Conservation (phyloP, 169 alveolate species). For the Babesia sp. region DNA sequence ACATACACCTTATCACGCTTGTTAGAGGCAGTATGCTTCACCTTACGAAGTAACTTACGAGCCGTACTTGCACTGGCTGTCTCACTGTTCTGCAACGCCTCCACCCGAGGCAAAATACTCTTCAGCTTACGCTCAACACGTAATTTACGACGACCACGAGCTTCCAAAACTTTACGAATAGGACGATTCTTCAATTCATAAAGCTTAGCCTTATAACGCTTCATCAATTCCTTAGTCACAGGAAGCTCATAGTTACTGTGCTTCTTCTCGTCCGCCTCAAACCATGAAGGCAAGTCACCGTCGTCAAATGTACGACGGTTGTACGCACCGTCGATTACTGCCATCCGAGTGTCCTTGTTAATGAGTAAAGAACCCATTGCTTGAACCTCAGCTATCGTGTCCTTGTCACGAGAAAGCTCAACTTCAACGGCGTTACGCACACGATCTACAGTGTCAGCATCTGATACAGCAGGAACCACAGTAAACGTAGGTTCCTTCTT, state of each 20-base stretch:
- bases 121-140: slow-evolving; percentile 88
- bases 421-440: slow-evolving; percentile 24
- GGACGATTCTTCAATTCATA: slow-evolving; percentile 93
- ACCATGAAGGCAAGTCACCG: slow-evolving; percentile 95
- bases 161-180: slow-evolving; percentile 95
- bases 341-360: slow-evolving; percentile 89
- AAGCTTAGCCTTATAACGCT: slow-evolving; percentile 89
- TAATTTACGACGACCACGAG: slow-evolving; percentile 92
- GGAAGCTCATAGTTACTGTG: slow-evolving; percentile 92
- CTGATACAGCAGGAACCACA: slow-evolving; percentile 55
- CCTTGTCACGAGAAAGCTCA: slow-evolving; percentile 35
- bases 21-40: slow-evolving; percentile 35
- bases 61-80: slow-evolving; percentile 25
- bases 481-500: slow-evolving; percentile 43
- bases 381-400: slow-evolving; percentile 48
- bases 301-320: slow-evolving; percentile 90
- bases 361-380: slow-evolving; percentile 70
- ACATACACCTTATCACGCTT: slow-evolving; percentile 77
- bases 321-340: slow-evolving; percentile 91
- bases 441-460: slow-evolving; percentile 46
- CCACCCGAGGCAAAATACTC: slow-evolving; percentile 84
- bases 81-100: slow-evolving; percentile 56
- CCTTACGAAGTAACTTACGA: slow-evolving; percentile 51
- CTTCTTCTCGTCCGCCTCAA: slow-evolving; percentile 93
- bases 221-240: slow-evolving; percentile 92